These are phyloP conservation scores for Amoebophrya sp. DNA, from an alignment of 169 alveolate species.

Conservation along the genomic window DNA sequence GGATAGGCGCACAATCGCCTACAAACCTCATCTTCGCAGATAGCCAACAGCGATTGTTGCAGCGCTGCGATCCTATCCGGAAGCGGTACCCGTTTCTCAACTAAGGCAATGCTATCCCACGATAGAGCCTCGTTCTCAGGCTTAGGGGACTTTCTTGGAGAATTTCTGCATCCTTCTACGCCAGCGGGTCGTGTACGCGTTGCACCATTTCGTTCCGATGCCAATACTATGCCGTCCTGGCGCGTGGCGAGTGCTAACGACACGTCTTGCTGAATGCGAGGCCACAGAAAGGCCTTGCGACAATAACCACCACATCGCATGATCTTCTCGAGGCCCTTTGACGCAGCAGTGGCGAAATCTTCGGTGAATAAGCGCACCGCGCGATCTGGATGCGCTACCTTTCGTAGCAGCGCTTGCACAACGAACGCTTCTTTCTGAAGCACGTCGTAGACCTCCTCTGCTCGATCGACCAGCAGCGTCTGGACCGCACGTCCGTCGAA, in stretches of 20 bases:
- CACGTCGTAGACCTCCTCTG: background rate
- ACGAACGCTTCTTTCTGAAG: background rate
- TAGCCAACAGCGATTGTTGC: background rate
- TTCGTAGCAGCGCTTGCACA: slow-evolving; percentile 9
- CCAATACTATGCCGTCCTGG: background rate
- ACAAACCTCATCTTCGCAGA: background rate
- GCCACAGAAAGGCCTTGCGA: slow-evolving; percentile 15
- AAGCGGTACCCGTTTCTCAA: background rate
- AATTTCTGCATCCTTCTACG: no score
- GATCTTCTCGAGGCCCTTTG: background rate
- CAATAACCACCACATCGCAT: background rate
- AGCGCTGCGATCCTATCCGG: background rate
- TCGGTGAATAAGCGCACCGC: background rate
- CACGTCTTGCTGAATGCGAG: background rate
- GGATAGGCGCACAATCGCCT: background rate
- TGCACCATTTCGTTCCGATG: no score
- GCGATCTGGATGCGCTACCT: background rate
- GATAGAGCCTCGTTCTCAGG: no score
- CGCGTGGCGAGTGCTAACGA: background rate
- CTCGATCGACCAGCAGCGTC: background rate
- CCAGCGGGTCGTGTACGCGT: no score
- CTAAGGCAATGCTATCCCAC: no score
- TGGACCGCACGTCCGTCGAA: background rate
- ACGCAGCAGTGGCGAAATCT: background rate
- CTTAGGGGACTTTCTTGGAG: no score